A percentile compares a stretch with the other conserved stretches of the same genome.
Conservation (phyloP, 345 rosid genomes). For the Geranium rotundifolium region DNA sequence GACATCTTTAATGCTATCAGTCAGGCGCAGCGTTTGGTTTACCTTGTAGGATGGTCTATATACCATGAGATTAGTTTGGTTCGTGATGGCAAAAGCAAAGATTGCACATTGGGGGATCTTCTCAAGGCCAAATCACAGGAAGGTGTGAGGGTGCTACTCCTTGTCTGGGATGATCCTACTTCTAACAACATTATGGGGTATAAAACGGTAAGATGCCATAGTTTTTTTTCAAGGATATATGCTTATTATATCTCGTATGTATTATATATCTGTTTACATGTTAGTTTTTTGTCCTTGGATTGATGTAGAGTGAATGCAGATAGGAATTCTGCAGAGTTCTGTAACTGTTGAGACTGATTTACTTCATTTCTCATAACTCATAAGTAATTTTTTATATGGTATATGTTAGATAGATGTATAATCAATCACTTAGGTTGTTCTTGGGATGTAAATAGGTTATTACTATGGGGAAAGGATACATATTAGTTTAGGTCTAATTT, state of each 20-base stretch:
- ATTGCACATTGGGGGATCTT: slow-evolving; percentile 55
- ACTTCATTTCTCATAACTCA: no score
- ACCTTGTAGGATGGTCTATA: slow-evolving; percentile 89
- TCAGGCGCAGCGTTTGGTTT: slow-evolving; percentile 70
- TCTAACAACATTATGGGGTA: slow-evolving; percentile 60
- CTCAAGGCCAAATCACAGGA: slow-evolving; percentile 83
- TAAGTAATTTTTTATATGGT: neutral
- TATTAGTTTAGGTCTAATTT: neutral
- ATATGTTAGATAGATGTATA: neutral
- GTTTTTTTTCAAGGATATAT: neutral
- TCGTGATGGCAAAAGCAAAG: slow-evolving; percentile 28
- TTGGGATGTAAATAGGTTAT: neutral
- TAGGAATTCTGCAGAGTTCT: neutral
- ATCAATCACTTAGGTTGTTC: neutral
- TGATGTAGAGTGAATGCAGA: neutral
- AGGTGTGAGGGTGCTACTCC: slow-evolving; percentile 85
- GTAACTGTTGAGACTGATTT: neutral
- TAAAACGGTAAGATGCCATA: slow-evolving; percentile 43
- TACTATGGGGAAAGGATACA: neutral
- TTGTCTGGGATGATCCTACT: slow-evolving; percentile 97
- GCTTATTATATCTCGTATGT: neutral
- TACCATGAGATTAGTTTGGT: slow-evolving; percentile 51
- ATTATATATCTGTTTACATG: neutral
- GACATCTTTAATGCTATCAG: slow-evolving; percentile 64
- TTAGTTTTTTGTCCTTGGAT: neutral